These are phyloP conservation scores for Penicillium turbatum DNA, from an alignment of 495 filamentous ascomycete species.

Conservation along the genomic window DNA sequence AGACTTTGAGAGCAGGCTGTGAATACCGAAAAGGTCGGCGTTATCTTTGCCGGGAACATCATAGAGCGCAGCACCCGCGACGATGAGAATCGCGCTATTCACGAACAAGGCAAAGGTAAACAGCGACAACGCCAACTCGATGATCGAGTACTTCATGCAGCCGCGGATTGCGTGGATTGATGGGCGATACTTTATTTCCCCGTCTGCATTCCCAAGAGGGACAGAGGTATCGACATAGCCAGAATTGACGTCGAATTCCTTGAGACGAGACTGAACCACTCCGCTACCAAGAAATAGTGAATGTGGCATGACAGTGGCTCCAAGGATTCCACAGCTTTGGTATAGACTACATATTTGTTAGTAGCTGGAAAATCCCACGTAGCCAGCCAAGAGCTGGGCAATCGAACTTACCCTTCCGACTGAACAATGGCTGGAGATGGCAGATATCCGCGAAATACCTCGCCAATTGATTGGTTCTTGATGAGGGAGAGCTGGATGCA, in stretches of 20 bases:
- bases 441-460: slow-evolving; percentile 80
- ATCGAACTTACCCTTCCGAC: slow-evolving; percentile 50
- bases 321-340: slow-evolving; percentile 87
- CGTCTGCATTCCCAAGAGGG: slow-evolving; percentile 33
- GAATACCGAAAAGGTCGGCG: slow-evolving; percentile 79
- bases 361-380: slow-evolving; percentile 1
- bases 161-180: slow-evolving; percentile 70
- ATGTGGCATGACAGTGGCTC: slow-evolving; percentile 93
- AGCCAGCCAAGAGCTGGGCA: not conserved
- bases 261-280: slow-evolving; percentile 76
- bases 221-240: slow-evolving; percentile 51
- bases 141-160: slow-evolving; percentile 77
- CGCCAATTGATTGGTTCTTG: slow-evolving; percentile 59
- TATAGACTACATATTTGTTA: slow-evolving; percentile 56
- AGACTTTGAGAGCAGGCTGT: slow-evolving; percentile 64
- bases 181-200: slow-evolving; percentile 66
- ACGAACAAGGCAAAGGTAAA: slow-evolving; percentile 93
- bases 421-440: slow-evolving; percentile 73
- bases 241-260: slow-evolving; percentile 64
- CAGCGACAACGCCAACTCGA: slow-evolving; percentile 70
- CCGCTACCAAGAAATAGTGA: slow-evolving; percentile 86
- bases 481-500: slow-evolving; percentile 84
- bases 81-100: slow-evolving; percentile 86
- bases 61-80: slow-evolving; percentile 76
- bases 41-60: slow-evolving; percentile 48